Evolutionary conservation across 148 eudicot genomes (phyloP).

Genomic region (Nepenthes gracilis): DNA sequence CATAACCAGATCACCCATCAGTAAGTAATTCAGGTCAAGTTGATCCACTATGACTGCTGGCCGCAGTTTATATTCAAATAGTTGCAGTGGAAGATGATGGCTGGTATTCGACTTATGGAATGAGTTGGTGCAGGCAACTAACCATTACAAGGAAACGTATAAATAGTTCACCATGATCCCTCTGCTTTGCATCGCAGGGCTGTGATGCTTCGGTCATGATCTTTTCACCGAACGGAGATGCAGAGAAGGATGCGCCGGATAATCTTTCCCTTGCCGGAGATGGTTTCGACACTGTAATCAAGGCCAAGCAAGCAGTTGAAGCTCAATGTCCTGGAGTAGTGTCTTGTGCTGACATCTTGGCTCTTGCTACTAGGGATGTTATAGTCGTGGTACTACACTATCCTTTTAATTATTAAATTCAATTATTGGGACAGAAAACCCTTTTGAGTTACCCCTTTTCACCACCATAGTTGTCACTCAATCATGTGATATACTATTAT

Average conservation of each 20-base stretch:
- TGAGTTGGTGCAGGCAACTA: too few species aligned
- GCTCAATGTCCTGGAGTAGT: constrained; percentile 56
- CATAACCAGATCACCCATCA: too few species aligned
- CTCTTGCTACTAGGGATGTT: constrained; percentile 64
- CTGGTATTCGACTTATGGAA: too few species aligned
- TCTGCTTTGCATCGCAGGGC: neutral
- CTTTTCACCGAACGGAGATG: constrained; percentile 44
- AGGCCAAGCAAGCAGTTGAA: constrained; percentile 69
- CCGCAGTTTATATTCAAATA: too few species aligned
- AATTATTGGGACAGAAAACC: neutral
- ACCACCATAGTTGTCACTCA: neutral
- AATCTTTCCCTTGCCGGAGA: constrained; percentile 69
- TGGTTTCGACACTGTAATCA: constrained; percentile 68
- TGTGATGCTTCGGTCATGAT: constrained; percentile 41
- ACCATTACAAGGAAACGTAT: neutral
- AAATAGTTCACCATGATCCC: neutral
- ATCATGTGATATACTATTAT: too few species aligned
- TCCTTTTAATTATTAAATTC: neutral
- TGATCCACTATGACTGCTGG: too few species aligned
- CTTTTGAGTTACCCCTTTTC: neutral
- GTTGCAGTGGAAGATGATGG: too few species aligned
- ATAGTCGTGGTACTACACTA: constrained; percentile 43
- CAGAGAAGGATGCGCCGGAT: constrained; percentile 59
- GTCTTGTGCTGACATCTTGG: constrained; percentile 76
- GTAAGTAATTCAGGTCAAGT: too few species aligned